Evolutionary conservation across 2,329 filamentous ascomycete genomes (phyloP).

Genomic region (Tolypocladium nubicola): DNA sequence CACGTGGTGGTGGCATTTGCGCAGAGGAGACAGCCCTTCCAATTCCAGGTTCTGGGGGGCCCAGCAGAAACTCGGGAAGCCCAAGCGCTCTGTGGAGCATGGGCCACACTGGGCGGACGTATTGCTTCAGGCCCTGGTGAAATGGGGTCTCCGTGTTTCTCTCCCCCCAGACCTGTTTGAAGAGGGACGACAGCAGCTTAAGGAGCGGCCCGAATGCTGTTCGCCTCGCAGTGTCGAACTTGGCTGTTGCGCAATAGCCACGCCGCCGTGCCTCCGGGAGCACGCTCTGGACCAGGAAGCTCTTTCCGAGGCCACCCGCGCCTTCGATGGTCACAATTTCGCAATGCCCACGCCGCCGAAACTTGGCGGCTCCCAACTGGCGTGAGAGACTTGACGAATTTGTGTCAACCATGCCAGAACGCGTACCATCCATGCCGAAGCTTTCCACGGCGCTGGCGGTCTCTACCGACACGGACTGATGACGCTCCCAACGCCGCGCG

Average conservation of each 20-base stretch:
- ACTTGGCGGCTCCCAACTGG: constrained; percentile 46
- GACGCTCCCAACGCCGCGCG: constrained; percentile 39
- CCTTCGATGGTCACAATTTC: constrained; percentile 54
- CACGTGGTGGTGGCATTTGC: constrained; percentile 19
- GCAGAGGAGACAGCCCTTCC: constrained; percentile 25
- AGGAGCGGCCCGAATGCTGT: constrained; percentile 53
- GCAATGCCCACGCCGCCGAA: constrained; percentile 50
- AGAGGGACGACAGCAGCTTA: constrained; percentile 54
- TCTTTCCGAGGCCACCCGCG: constrained; percentile 54
- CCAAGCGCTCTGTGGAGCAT: constrained; percentile 51
- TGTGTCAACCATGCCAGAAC: constrained; percentile 33
- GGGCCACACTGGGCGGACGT: constrained; percentile 53
- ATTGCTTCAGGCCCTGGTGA: constrained; percentile 50
- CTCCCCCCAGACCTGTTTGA: constrained; percentile 58
- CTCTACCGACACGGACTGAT: constrained; percentile 40
- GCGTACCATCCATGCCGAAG: constrained; percentile 28
- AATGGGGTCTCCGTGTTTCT: constrained; percentile 54
- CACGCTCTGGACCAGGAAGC: constrained; percentile 52
- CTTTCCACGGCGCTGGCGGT: constrained; percentile 35
- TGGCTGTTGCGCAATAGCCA: constrained; percentile 56
- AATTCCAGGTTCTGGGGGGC: constrained; percentile 29
- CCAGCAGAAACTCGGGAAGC: constrained; percentile 60
- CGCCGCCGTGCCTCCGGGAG: constrained; percentile 48
- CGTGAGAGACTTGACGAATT: constrained; percentile 39
- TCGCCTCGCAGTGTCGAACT: constrained; percentile 52